These are phyloP conservation scores for Kurtzmaniella fragi DNA, from an alignment of 805 yeast species.

Conservation along the genomic window DNA sequence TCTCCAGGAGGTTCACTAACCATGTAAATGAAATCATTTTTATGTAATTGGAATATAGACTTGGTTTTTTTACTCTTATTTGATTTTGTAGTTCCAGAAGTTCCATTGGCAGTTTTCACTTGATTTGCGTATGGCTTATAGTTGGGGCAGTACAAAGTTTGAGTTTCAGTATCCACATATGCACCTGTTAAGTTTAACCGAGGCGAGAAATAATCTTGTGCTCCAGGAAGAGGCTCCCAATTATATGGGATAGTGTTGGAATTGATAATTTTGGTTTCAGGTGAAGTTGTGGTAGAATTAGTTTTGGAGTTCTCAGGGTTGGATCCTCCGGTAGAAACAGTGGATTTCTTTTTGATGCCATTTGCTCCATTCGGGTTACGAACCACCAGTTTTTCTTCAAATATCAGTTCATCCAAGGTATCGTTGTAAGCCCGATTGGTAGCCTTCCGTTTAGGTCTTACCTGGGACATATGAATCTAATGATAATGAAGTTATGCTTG, in stretches of 20 bases:
- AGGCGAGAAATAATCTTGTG: constrained; percentile 38
- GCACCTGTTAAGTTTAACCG: constrained; percentile 39
- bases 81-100: background rate
- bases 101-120: constrained; percentile 2
- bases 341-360: constrained; percentile 4
- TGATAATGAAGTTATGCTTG: background rate
- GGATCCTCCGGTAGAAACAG: background rate
- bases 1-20: constrained; percentile 92
- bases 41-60: constrained; percentile 31
- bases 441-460: constrained; percentile 30
- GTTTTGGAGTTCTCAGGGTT: background rate
- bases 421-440: constrained; percentile 33
- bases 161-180: constrained; percentile 31
- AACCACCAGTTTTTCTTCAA: constrained; percentile 13
- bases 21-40: constrained; percentile 73
- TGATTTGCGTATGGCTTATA: constrained; percentile 12
- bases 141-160: constrained; percentile 34
- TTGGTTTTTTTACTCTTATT: constrained; percentile 7
- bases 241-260: constrained; percentile 32
- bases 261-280: background rate
- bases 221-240: constrained; percentile 44
- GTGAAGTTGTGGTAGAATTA: background rate
- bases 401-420: constrained; percentile 20
- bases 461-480: constrained; percentile 2
- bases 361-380: background rate